These are phyloP conservation scores for Aspergillus novoparasiticus DNA, from an alignment of 2,329 filamentous ascomycete species.

Conservation along the genomic window DNA sequence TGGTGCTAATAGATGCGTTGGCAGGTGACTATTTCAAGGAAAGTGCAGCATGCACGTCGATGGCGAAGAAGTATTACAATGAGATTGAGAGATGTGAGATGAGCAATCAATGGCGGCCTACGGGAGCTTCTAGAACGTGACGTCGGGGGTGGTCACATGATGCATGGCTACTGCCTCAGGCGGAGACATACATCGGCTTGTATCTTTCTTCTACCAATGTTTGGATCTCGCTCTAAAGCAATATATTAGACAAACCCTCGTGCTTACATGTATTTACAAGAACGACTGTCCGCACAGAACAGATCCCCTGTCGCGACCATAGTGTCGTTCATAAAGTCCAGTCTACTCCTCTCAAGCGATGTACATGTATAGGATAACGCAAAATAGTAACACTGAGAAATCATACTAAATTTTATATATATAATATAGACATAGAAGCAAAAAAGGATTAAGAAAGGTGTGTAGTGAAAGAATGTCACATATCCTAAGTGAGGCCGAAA, in stretches of 20 bases:
- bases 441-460: neutral
- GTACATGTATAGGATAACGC: no score
- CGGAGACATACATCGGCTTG: no score
- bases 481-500: neutral
- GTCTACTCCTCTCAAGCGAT: no score
- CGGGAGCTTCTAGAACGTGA: slow-evolving; percentile 10
- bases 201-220: no score
- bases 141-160: slow-evolving; percentile 10
- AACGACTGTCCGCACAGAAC: no score
- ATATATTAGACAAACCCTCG: no score
- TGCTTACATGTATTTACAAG: no score
- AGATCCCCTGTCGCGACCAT: no score
- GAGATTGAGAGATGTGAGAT: neutral
- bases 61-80: neutral
- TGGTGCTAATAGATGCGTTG: slow-evolving; percentile 36
- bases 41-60: neutral
- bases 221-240: no score
- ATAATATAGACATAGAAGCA: neutral
- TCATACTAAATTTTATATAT: neutral
- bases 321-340: no score
- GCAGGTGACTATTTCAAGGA: neutral
- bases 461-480: neutral
- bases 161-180: neutral
- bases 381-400: neutral
- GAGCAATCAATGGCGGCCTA: slow-evolving; percentile 1